Conservation (phyloP, 345 rosid genomes). For the Euphorbia tirucalli region DNA sequence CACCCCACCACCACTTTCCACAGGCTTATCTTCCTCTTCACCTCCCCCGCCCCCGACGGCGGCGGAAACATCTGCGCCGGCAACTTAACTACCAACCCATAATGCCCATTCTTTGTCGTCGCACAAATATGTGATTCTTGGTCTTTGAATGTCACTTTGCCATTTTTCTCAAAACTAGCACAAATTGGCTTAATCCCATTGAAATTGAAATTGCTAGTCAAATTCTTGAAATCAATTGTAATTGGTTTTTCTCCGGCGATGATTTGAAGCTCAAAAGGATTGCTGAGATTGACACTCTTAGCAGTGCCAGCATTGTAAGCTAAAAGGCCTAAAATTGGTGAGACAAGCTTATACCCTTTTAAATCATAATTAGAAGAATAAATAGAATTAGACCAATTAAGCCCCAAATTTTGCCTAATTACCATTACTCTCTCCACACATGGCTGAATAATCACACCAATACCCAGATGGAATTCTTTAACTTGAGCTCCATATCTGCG, state of each 20-base stretch:
- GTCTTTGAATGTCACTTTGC: slow-evolving; percentile 49
- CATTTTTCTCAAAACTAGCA: slow-evolving; percentile 62
- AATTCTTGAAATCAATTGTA: slow-evolving; percentile 54
- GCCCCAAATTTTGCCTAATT: slow-evolving; percentile 64
- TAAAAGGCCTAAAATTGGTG: slow-evolving; percentile 76
- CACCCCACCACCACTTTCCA: slow-evolving; percentile 86
- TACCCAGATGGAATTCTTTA: slow-evolving; percentile 62
- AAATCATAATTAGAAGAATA: slow-evolving; percentile 68
- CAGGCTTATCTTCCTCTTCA: slow-evolving; percentile 44
- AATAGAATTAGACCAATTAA: slow-evolving; percentile 70
- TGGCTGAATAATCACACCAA: slow-evolving; percentile 63
- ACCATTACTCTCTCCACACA: slow-evolving; percentile 81
- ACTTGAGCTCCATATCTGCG: slow-evolving; percentile 73
- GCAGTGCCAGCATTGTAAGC: slow-evolving; percentile 60
- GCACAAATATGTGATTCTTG: slow-evolving; percentile 59
- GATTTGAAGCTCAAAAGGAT: slow-evolving; percentile 60
- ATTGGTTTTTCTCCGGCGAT: slow-evolving; percentile 49
- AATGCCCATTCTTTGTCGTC: slow-evolving; percentile 70
- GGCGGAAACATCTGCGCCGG: slow-evolving; percentile 18
- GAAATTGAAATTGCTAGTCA: slow-evolving; percentile 11
- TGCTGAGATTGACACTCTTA: slow-evolving; percentile 24
- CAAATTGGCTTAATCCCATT: slow-evolving; percentile 52
- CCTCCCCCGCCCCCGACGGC: not conserved
- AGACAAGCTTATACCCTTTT: slow-evolving; percentile 70
- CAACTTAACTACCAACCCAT: slow-evolving; percentile 57